Percentiles rank a stretch among this genome's conserved stretches.
These are phyloP conservation scores for Hypsizygus marmoreus DNA, from an alignment of 768 basidiomycete genomes.

Conservation along the genomic window DNA sequence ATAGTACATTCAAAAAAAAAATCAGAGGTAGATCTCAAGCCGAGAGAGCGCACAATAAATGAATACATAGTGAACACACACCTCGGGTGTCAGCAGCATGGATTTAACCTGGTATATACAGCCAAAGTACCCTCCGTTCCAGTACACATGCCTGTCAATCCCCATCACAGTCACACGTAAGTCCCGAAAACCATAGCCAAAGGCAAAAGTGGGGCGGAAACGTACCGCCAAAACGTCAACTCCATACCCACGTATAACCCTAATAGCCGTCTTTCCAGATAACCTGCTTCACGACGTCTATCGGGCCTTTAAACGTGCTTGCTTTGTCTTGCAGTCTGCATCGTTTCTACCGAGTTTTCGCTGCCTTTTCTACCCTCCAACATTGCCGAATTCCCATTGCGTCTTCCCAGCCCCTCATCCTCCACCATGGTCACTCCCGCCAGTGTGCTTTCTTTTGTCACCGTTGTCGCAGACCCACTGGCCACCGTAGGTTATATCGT, in stretches of 20 bases:
- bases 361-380: too few relatives aligned
- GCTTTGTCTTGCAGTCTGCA: constrained; percentile 93
- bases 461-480: too few relatives aligned
- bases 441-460: too few relatives aligned
- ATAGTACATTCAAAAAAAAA: not conserved
- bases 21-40: not conserved
- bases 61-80: constrained; percentile 35
- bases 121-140: constrained; percentile 97
- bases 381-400: too few relatives aligned
- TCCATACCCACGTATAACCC: constrained; percentile 98
- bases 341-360: too few relatives aligned
- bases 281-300: constrained; percentile 86
- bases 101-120: constrained; percentile 84
- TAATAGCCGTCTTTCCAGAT: constrained; percentile 77
- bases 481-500: too few relatives aligned
- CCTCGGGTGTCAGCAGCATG: constrained; percentile 84
- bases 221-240: constrained; percentile 93
- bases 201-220: not conserved
- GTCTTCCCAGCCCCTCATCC: too few relatives aligned
- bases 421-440: too few relatives aligned
- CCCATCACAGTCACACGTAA: too few relatives aligned
- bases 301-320: constrained; percentile 87
- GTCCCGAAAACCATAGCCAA: not conserved
- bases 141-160: constrained; percentile 69
- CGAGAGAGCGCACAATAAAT: not conserved